phyloP scores from a whole-genome alignment of 2,329 filamentous ascomycete genomes.

The Aureobasidium sp. region DNA sequence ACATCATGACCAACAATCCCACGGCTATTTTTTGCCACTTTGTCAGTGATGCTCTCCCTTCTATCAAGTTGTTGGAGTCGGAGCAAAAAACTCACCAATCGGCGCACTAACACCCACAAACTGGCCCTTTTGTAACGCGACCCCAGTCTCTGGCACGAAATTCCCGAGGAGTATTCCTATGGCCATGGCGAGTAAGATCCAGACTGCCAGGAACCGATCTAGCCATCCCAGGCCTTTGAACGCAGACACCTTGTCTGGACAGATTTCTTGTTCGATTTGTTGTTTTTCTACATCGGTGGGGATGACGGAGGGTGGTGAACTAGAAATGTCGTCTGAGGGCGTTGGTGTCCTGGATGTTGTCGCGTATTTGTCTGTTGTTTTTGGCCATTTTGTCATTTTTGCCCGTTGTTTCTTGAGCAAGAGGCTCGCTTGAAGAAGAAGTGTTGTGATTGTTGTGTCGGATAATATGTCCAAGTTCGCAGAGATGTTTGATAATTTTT shows the following conservation, averaged over 20 bases:
- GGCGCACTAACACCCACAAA: slow-evolving; percentile 66
- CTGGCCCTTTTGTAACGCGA: slow-evolving; percentile 59
- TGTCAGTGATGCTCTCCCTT: too few species aligned
- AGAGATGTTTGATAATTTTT: too few species aligned
- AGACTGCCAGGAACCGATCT: slow-evolving; percentile 41
- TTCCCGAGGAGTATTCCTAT: slow-evolving; percentile 68
- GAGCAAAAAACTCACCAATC: slow-evolving; percentile 46
- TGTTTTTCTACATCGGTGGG: background rate
- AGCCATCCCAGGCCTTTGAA: slow-evolving; percentile 38
- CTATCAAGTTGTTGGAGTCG: too few species aligned
- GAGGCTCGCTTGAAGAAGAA: too few species aligned
- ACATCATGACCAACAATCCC: slow-evolving; percentile 87
- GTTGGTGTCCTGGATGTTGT: background rate
- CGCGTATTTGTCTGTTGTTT: too few species aligned
- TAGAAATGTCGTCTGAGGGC: background rate
- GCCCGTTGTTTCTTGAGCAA: background rate
- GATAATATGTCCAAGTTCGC: too few species aligned
- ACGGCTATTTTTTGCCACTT: slow-evolving; percentile 45
- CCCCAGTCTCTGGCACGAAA: slow-evolving; percentile 57
- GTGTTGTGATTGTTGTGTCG: too few species aligned
- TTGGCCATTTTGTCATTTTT: background rate
- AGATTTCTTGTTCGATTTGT: slow-evolving; percentile 11
- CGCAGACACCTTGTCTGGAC: slow-evolving; percentile 20
- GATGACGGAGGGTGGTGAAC: background rate
- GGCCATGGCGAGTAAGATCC: slow-evolving; percentile 74